A percentile compares a stretch with the other conserved stretches of the same genome.
These are phyloP conservation scores for Coffea canephora DNA, from an alignment of 257 asterid genomes.

Conservation along the genomic window DNA sequence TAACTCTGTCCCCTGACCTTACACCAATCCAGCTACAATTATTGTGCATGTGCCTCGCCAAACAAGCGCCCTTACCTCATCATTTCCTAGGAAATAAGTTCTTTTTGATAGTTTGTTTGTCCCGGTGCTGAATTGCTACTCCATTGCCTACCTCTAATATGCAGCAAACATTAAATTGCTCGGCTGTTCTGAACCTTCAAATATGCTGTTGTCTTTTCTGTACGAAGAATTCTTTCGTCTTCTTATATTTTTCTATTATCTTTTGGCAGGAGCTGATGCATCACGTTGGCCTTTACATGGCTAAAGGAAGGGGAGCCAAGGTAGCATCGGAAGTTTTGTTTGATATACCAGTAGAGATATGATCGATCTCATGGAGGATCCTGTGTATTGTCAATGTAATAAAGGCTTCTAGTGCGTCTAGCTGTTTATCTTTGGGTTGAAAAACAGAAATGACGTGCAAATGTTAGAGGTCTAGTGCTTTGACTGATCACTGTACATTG, in stretches of 20 bases:
- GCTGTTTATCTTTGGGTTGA: not conserved
- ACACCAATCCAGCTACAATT: too few species aligned
- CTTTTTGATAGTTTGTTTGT: not conserved
- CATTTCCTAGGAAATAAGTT: too few species aligned
- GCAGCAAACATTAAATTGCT: not conserved
- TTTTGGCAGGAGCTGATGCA: constrained; percentile 67
- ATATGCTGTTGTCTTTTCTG: not conserved
- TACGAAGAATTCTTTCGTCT: constrained; percentile 1
- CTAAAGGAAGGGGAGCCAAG: constrained; percentile 89
- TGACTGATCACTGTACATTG: not conserved
- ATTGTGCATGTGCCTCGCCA: too few species aligned
- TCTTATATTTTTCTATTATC: constrained; percentile 10
- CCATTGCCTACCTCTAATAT: not conserved
- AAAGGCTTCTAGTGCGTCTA: not conserved
- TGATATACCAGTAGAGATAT: constrained; percentile 18
- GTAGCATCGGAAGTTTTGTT: constrained; percentile 61
- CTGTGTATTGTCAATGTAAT: constrained; percentile 2
- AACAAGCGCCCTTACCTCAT: too few species aligned
- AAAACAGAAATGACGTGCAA: not conserved
- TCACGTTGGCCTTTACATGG: constrained; percentile 79
- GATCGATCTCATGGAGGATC: not conserved
- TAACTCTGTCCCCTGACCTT: too few species aligned
- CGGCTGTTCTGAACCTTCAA: not conserved
- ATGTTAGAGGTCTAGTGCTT: not conserved
- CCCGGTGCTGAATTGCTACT: not conserved